These are phyloP conservation scores for Volvox reticuliferus DNA, from an alignment of 139 green algal species.

Conservation along the genomic window DNA sequence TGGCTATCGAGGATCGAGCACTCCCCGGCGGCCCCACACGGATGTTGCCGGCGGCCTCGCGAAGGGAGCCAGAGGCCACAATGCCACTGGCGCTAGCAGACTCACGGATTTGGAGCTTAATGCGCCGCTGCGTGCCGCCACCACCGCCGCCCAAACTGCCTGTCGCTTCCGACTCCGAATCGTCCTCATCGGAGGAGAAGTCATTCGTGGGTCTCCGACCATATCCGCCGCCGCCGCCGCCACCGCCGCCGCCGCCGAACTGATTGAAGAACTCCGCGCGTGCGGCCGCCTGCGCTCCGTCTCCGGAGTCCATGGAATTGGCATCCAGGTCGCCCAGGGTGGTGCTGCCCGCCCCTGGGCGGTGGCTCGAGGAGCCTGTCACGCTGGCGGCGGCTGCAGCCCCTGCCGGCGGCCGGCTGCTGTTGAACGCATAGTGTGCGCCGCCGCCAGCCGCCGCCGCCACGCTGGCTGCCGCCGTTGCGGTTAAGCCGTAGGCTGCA, in stretches of 20 bases:
- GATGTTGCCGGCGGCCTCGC: neutral
- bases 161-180: constrained; percentile 5
- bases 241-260: neutral
- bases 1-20: neutral
- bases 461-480: constrained; percentile 15
- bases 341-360: constrained; percentile 2
- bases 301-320: constrained; percentile 11
- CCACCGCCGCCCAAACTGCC: neutral
- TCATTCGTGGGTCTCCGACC: neutral
- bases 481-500: constrained; percentile 21
- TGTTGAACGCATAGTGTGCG: neutral
- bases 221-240: neutral
- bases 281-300: constrained; percentile 30
- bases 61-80: neutral
- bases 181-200: constrained; percentile 14
- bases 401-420: neutral
- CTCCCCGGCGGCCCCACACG: constrained; percentile 7
- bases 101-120: constrained; percentile 42
- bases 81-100: neutral
- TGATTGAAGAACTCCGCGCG: constrained; percentile 32
- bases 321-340: constrained; percentile 7
- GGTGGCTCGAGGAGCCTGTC: neutral
- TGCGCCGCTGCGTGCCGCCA: constrained; percentile 1
- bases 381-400: constrained; percentile 5
- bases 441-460: neutral